phyloP scores from a whole-genome alignment of 1,284 basidiomycete genomes.

The Clitocybe nebularis region DNA sequence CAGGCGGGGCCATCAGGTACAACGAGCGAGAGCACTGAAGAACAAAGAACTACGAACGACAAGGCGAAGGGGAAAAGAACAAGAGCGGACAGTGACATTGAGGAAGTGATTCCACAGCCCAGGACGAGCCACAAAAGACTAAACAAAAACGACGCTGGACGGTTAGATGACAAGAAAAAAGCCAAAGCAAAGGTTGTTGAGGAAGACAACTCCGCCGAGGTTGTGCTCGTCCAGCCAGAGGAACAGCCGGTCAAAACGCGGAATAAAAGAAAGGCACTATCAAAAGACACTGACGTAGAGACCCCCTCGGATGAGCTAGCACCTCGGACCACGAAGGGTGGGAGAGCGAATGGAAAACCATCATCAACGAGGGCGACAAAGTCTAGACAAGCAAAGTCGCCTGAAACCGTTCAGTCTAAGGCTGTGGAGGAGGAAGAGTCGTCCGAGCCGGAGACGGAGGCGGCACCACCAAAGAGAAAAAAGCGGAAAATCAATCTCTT shows the following conservation, averaged over 20 bases:
- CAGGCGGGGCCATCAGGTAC: background rate
- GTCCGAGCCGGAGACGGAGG: constrained; percentile 23
- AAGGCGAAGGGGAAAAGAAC: constrained; percentile 1
- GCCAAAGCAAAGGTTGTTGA: constrained; percentile 23
- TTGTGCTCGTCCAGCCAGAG: constrained; percentile 8
- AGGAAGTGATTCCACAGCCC: background rate
- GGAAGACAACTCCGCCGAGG: no score
- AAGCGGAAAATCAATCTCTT: constrained; percentile 61
- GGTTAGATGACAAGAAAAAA: constrained; percentile 23
- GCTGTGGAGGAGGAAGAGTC: constrained; percentile 12
- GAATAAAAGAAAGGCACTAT: constrained; percentile 13
- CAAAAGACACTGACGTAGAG: constrained; percentile 22
- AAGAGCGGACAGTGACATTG: background rate
- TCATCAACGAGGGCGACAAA: constrained; percentile 13
- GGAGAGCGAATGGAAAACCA: constrained; percentile 13
- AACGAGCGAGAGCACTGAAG: background rate
- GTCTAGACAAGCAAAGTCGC: constrained; percentile 10
- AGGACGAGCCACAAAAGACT: background rate
- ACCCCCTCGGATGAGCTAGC: constrained; percentile 15
- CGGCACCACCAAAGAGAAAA: constrained; percentile 41
- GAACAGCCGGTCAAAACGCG: constrained; percentile 10
- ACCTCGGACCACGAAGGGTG: constrained; percentile 15
- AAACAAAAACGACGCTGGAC: constrained; percentile 2
- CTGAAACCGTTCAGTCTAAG: constrained; percentile 15
- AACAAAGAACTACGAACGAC: background rate